Base-by-base conservation (phyloP, 2,329 filamentous ascomycete genomes). In the Botrytis byssoidea region DNA sequence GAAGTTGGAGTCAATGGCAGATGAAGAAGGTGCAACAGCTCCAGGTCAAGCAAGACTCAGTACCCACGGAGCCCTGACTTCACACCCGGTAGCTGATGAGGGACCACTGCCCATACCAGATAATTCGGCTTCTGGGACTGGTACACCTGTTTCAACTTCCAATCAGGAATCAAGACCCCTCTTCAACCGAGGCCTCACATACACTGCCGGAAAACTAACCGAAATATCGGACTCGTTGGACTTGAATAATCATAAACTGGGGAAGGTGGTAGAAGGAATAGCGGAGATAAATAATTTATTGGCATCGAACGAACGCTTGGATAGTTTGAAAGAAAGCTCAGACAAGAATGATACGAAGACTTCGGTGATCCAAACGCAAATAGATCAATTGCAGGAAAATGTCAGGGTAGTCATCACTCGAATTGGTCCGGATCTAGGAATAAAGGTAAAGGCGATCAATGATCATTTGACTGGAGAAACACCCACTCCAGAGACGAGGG, bases 311-410 rank as follows among this genome's bases (percentile, higher is more conserved):
- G 76, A 79, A 57, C 70, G 61, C 22, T 55, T 78, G n/a, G 76
- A 77, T 57, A 73, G 73, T 32, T 44, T 79, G 64, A 77, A 76
- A 55, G 66, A 75, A 12, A 75, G 72, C 44, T 76, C 75, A 10
- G 76, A 80, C 25, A 74, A 78, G 71, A 77, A 77, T 55, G 75
- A 69, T 72, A 79, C 78, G 1, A 76, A 74, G 25, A 76, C 74
- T 16, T 73, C 78, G 4, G 77, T 78, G 22, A 74, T 81, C 70
- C 79, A 80, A 73, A 78, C 77, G 57, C 79, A 81, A 69, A 70
- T 81, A 48, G 79, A 81, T 63, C 78, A 81, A 74, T 73, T 81
- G 61, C 78, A 79, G 72, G 72, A 72, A 16, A 79, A 81, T 73
- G 74, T 80, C 44, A 78, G 75, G 25, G 61, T 72, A 4, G 76